These are phyloP conservation scores for Jatropha multifida DNA, from an alignment of 441 rosid genomes.

Conservation along the genomic window DNA sequence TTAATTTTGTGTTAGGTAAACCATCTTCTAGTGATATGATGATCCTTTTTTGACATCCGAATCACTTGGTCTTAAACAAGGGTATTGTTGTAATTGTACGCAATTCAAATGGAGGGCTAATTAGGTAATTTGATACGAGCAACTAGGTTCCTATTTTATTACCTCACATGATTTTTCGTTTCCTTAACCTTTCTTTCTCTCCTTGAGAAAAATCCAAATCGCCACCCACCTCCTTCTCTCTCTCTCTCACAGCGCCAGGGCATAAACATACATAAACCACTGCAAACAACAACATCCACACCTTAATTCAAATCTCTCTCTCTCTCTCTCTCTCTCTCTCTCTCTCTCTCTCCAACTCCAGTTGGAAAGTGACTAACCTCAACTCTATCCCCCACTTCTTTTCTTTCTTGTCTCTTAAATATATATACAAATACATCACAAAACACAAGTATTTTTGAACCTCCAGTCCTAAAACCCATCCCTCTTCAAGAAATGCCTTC, in stretches of 20 bases:
- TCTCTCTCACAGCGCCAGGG: too few species aligned
- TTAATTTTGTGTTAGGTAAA: too few species aligned
- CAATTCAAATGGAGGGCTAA: background rate
- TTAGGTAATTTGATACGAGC: slow-evolving; percentile 13
- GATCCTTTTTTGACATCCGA: too few species aligned
- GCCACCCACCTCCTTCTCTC: background rate
- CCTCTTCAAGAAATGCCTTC: slow-evolving; percentile 45
- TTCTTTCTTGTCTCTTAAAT: background rate
- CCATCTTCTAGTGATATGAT: too few species aligned
- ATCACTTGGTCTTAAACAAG: background rate
- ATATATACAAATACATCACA: background rate
- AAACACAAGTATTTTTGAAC: background rate
- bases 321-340: too few species aligned
- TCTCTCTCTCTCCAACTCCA: background rate
- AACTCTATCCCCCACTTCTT: background rate
- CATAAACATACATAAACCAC: background rate
- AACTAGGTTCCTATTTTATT: slow-evolving; percentile 31
- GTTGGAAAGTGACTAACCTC: slow-evolving; percentile 12
- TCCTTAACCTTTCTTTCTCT: background rate
- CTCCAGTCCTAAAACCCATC: background rate
- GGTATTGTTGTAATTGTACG: background rate
- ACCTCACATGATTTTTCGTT: slow-evolving; percentile 35
- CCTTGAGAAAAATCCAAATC: background rate
- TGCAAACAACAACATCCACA: background rate
- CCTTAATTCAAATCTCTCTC: too few species aligned